phyloP scores from a whole-genome alignment of 768 basidiomycete species.

The Pleurotus sapidus region DNA sequence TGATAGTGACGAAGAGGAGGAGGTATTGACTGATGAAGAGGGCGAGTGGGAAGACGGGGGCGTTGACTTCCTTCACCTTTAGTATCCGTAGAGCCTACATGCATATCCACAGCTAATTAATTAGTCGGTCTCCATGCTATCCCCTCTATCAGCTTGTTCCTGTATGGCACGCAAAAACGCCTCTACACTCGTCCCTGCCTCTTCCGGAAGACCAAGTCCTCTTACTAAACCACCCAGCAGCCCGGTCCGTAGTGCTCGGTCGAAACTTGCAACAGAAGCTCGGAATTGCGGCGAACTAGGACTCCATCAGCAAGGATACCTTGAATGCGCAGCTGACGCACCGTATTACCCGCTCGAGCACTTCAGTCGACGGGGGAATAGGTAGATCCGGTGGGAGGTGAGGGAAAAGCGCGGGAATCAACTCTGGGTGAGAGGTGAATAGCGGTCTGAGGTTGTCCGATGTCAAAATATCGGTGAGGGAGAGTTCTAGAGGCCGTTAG shows the following conservation, averaged over 20 bases:
- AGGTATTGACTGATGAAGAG: slow-evolving; percentile 22
- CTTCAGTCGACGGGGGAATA: slow-evolving; percentile 63
- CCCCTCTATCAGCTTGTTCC: slow-evolving; percentile 67
- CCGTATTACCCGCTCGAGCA: slow-evolving; percentile 70
- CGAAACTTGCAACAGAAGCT: slow-evolving; percentile 73
- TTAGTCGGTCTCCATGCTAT: slow-evolving; percentile 83
- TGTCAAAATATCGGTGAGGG: slow-evolving; percentile 75
- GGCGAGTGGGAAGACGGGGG: slow-evolving; percentile 18
- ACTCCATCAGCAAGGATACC: slow-evolving; percentile 4
- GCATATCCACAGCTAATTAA: too few relatives aligned
- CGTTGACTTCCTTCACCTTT: too few relatives aligned
- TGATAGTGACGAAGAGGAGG: slow-evolving; percentile 43
- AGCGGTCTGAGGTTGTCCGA: slow-evolving; percentile 70
- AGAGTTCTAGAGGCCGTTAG: slow-evolving; percentile 41
- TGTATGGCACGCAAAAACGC: slow-evolving; percentile 81
- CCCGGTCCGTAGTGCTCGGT: slow-evolving; percentile 83
- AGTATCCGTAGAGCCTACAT: too few relatives aligned
- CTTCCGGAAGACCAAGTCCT: slow-evolving; percentile 78
- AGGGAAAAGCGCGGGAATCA: slow-evolving; percentile 71
- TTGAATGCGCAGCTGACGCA: slow-evolving; percentile 16
- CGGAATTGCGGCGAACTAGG: slow-evolving; percentile 78
- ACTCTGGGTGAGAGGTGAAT: slow-evolving; percentile 64
- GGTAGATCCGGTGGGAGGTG: slow-evolving; percentile 81
- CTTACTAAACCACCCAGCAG: slow-evolving; percentile 72
- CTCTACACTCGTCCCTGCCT: slow-evolving; percentile 74